phyloP scores from a whole-genome alignment of 2,329 filamentous ascomycete genomes.

The Calonectria pteridis region DNA sequence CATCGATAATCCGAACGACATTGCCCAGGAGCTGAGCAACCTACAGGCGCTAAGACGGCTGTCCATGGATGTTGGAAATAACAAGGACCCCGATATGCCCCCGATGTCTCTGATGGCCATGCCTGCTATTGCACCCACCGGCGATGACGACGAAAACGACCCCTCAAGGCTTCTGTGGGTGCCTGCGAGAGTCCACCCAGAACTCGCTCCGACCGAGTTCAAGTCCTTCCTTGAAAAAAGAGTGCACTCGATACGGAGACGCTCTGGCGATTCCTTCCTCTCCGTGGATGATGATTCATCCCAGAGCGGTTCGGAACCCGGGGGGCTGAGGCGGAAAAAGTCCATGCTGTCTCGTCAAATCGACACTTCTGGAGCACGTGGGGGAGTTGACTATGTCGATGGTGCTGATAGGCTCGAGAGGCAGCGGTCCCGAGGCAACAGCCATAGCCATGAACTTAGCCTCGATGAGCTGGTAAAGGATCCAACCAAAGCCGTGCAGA shows the following conservation, averaged over 20 bases:
- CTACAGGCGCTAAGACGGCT: slow-evolving; percentile 89
- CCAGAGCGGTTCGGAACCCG: slow-evolving; percentile 68
- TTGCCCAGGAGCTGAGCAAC: slow-evolving; percentile 93
- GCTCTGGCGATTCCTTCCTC: slow-evolving; percentile 79
- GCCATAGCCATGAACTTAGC: slow-evolving; percentile 71
- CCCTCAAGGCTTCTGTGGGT: slow-evolving; percentile 94
- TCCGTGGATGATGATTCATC: slow-evolving; percentile 65
- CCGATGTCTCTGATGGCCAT: slow-evolving; percentile 77
- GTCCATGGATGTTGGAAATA: slow-evolving; percentile 92
- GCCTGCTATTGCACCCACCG: slow-evolving; percentile 78
- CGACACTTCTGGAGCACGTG: slow-evolving; percentile 74
- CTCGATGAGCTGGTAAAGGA: slow-evolving; percentile 88
- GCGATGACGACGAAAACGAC: slow-evolving; percentile 86
- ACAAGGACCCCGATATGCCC: slow-evolving; percentile 79
- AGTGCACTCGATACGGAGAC: slow-evolving; percentile 88
- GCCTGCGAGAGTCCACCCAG: slow-evolving; percentile 91
- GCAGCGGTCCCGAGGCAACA: slow-evolving; percentile 73
- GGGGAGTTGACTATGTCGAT: slow-evolving; percentile 78
- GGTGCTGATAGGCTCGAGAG: slow-evolving; percentile 84
- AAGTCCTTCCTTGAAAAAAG: slow-evolving; percentile 96
- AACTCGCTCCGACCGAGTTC: slow-evolving; percentile 95
- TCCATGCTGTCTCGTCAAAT: slow-evolving; percentile 96
- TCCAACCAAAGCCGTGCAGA: slow-evolving; percentile 77
- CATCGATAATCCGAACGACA: slow-evolving; percentile 88
- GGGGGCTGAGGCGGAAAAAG: slow-evolving; percentile 84